Evolutionary conservation across 23 red algal genomes (phyloP).

Genomic region (Cyanidioschyzon merolae): DNA sequence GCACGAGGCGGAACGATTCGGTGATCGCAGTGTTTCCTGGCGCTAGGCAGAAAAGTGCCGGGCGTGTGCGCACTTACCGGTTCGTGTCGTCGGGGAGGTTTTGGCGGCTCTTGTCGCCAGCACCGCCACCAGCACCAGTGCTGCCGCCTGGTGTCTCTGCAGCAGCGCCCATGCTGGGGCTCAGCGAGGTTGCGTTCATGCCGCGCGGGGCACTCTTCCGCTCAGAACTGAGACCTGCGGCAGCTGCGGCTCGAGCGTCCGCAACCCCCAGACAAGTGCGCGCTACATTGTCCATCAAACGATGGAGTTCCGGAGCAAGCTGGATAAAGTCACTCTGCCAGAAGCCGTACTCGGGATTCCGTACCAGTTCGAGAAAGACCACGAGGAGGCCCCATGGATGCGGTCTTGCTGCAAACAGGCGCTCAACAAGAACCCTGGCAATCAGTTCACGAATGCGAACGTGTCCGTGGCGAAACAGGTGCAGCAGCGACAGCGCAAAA

Average conservation of each 20-base stretch:
- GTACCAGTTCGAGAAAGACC: constrained; percentile 90
- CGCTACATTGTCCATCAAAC: constrained; percentile 79
- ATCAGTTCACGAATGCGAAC: constrained; percentile 78
- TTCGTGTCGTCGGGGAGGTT: neutral
- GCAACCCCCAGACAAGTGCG: constrained; percentile 46
- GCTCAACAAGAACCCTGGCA: constrained; percentile 72
- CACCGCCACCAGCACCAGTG: too few relatives aligned
- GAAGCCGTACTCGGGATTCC: constrained; percentile 85
- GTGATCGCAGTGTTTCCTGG: constrained; percentile 15
- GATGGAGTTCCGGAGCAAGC: constrained; percentile 68
- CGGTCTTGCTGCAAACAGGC: constrained; percentile 76
- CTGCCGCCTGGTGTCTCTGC: too few relatives aligned
- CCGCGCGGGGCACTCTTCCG: too few relatives aligned
- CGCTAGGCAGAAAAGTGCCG: neutral
- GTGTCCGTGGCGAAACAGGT: constrained; percentile 56
- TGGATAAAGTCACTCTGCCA: constrained; percentile 77
- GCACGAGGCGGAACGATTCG: constrained; percentile 12
- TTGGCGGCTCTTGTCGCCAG: neutral
- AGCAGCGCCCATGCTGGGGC: too few relatives aligned
- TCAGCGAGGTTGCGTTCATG: too few relatives aligned
- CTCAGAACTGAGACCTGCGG: too few relatives aligned
- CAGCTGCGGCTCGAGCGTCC: neutral
- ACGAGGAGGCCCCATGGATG: constrained; percentile 96
- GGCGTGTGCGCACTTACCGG: neutral
- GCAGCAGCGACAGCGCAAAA: constrained; percentile 69